Percentiles rank a stretch among this genome's conserved stretches.
phyloP scores from a whole-genome alignment of 2,329 filamentous ascomycete genomes.

The Fusarium palustre region DNA sequence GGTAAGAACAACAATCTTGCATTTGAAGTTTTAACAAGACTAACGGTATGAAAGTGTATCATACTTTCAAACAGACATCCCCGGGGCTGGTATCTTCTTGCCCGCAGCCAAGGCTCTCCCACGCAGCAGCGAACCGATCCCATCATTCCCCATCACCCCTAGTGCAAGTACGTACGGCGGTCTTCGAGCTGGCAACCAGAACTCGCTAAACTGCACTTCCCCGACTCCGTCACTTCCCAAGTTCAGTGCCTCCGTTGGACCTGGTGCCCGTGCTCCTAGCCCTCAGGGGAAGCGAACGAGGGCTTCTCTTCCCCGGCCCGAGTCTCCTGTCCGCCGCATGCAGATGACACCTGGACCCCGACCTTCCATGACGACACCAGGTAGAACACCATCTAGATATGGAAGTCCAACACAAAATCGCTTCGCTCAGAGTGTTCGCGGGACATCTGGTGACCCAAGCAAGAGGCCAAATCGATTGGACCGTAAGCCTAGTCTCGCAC shows the following conservation, averaged over 20 bases:
- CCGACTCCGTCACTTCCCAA: constrained; percentile 76
- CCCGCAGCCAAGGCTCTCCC: constrained; percentile 83
- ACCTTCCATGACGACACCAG: constrained; percentile 67
- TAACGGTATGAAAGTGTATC: constrained; percentile 60
- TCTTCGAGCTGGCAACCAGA: constrained; percentile 66
- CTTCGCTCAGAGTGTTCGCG: constrained; percentile 73
- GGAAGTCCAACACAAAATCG: constrained; percentile 62
- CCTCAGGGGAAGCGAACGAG: constrained; percentile 76
- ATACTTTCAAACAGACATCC: constrained; percentile 84
- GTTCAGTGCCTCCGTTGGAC: constrained; percentile 90
- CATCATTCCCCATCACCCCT: constrained; percentile 73
- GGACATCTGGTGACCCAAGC: constrained; percentile 70
- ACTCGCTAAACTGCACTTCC: constrained; percentile 71
- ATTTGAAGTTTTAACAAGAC: background rate
- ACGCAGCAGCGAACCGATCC: constrained; percentile 72
- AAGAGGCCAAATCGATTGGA: constrained; percentile 64
- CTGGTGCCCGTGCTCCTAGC: constrained; percentile 73
- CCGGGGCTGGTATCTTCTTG: constrained; percentile 92
- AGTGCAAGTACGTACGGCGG: constrained; percentile 66
- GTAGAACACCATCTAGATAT: constrained; percentile 49
- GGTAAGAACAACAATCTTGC: constrained; percentile 66
- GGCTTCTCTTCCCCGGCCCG: constrained; percentile 85
- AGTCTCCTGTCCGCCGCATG: constrained; percentile 81
- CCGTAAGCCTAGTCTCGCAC: constrained; percentile 64
- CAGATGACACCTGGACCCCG: constrained; percentile 71